Conservation (phyloP, 441 rosid genomes). For the Croton setiger region DNA sequence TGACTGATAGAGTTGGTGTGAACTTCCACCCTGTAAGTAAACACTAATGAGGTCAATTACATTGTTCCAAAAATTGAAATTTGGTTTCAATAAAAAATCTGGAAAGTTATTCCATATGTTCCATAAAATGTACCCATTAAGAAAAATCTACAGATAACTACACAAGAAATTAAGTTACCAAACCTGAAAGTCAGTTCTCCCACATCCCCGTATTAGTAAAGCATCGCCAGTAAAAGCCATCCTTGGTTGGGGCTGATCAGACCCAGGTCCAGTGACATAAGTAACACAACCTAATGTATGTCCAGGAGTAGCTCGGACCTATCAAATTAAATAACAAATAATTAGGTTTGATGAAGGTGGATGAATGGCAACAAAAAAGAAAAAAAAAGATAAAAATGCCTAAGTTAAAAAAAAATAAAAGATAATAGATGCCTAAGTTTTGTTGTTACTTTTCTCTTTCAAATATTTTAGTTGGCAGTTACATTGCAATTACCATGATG, state of each 20-base stretch:
- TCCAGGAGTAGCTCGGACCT: conserved; percentile 96
- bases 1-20: conserved; percentile 71
- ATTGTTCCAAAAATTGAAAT: background rate
- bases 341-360: background rate
- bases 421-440: background rate
- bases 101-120: background rate
- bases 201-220: conserved; percentile 86
- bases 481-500: no score
- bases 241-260: conserved; percentile 81
- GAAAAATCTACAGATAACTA: no score
- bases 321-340: background rate
- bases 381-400: background rate
- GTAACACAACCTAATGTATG: conserved; percentile 92
- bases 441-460: no score
- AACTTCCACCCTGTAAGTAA: conserved; percentile 73
- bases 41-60: conserved; percentile 4
- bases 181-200: conserved; percentile 98
- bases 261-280: conserved; percentile 79
- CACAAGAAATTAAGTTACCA: background rate
- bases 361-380: background rate
- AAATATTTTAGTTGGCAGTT: no score
- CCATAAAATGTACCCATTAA: background rate
- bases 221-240: conserved; percentile 97
- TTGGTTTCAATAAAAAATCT: no score
- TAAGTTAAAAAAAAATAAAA: background rate